Conservation (phyloP, 2,329 filamentous ascomycete genomes). For the Trichocomaceae sp. region DNA sequence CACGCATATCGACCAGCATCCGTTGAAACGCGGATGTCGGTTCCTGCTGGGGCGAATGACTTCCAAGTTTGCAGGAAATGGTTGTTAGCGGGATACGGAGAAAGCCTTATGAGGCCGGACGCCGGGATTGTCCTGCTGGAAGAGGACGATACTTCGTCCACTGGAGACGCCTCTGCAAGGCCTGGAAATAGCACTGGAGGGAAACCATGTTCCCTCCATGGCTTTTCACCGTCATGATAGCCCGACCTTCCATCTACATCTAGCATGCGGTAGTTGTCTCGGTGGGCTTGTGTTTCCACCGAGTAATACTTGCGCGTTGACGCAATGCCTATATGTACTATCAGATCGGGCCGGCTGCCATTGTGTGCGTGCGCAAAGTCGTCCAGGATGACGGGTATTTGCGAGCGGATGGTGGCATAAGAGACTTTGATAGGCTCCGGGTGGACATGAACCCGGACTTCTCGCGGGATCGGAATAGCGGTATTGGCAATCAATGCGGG, state of each 20-base stretch:
- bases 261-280: constrained; percentile 62
- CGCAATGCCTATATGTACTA: constrained; percentile 77
- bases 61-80: constrained; percentile 32
- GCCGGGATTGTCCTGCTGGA: background rate
- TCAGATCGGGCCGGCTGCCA: constrained; percentile 52
- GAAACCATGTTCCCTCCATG: constrained; percentile 47
- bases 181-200: constrained; percentile 51
- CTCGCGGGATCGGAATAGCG: constrained; percentile 15
- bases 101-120: constrained; percentile 1
- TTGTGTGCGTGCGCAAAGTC: constrained; percentile 35
- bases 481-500: constrained; percentile 12
- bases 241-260: constrained; percentile 59
- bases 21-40: constrained; percentile 53
- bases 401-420: constrained; percentile 59
- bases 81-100: constrained; percentile 27
- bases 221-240: constrained; percentile 42
- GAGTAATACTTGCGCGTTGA: constrained; percentile 58
- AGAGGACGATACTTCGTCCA: background rate
- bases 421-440: constrained; percentile 62
- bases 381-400: constrained; percentile 59
- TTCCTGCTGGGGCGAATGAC: constrained; percentile 22
- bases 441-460: constrained; percentile 45
- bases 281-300: constrained; percentile 63
- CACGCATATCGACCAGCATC: constrained; percentile 69
- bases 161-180: constrained; percentile 5